These are phyloP conservation scores for Leishmania gerbilli DNA, from an alignment of 208 protist species.

Conservation along the genomic window DNA sequence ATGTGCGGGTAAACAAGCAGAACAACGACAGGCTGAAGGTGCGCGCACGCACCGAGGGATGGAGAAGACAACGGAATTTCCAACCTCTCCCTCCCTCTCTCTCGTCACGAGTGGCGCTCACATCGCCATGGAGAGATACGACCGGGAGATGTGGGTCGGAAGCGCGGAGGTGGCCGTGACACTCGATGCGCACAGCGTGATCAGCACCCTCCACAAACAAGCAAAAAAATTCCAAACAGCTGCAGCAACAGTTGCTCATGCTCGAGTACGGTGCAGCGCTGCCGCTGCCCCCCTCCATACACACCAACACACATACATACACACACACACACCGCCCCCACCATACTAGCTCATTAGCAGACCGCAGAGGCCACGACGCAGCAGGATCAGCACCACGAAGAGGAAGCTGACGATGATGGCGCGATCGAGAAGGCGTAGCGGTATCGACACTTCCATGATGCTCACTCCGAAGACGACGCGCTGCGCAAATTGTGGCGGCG, in stretches of 20 bases:
- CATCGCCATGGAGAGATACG: not conserved
- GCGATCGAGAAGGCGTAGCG: slow-evolving; percentile 21
- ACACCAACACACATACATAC: not conserved
- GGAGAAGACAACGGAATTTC: not conserved
- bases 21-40: not conserved
- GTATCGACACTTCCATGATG: slow-evolving; percentile 6
- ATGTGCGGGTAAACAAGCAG: not conserved
- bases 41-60: not conserved
- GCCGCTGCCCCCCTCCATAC: not conserved
- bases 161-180: not conserved
- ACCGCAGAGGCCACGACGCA: slow-evolving; percentile 22
- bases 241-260: not conserved
- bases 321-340: not conserved
- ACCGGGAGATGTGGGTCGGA: not conserved
- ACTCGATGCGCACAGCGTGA: not conserved
- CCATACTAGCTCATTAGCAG: slow-evolving; percentile 8
- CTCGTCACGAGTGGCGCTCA: not conserved
- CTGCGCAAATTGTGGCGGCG: slow-evolving; percentile 7
- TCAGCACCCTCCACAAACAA: not conserved
- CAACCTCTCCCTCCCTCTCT: not conserved
- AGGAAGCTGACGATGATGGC: slow-evolving; percentile 19
- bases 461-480: slow-evolving; percentile 15
- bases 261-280: not conserved
- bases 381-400: slow-evolving; percentile 24
- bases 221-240: not conserved